Conservation (phyloP, 2,329 filamentous ascomycete species). For the Cercospora canescens region DNA sequence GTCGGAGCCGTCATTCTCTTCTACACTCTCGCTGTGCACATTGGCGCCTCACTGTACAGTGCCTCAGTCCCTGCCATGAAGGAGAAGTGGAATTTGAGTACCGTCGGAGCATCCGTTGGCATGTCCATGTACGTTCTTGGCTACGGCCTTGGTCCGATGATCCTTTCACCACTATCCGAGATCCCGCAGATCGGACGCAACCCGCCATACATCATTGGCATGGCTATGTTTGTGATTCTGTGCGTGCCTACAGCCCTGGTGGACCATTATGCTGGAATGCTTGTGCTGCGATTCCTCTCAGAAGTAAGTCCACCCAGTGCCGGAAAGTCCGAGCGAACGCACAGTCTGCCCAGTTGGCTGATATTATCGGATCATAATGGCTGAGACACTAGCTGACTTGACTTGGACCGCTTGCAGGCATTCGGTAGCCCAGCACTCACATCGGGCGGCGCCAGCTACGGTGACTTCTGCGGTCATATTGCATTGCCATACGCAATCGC, state of each 20-base stretch:
- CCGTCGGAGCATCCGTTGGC: conserved; percentile 54
- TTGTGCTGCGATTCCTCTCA: conserved; percentile 63
- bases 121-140: conserved; percentile 56
- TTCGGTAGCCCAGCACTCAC: conserved; percentile 67
- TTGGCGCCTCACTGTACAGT: conserved; percentile 53
- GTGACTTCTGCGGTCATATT: conserved; percentile 52
- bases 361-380: background rate
- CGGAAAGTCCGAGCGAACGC: background rate
- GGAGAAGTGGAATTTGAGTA: conserved; percentile 51
- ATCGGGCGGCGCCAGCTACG: conserved; percentile 56
- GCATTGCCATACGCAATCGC: conserved; percentile 46
- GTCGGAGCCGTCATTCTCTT: conserved; percentile 34
- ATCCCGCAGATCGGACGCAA: conserved; percentile 53
- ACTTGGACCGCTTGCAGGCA: conserved; percentile 14
- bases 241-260: conserved; percentile 65
- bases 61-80: conserved; percentile 50
- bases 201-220: conserved; percentile 50
- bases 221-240: conserved; percentile 52
- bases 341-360: background rate
- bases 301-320: conserved; percentile 47
- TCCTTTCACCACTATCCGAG: conserved; percentile 50
- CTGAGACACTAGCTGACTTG: background rate
- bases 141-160: conserved; percentile 52
- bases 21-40: conserved; percentile 62
- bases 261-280: conserved; percentile 58